These are phyloP conservation scores for Pisolithus thermaeus DNA, from an alignment of 1,284 basidiomycete species.

Conservation along the genomic window DNA sequence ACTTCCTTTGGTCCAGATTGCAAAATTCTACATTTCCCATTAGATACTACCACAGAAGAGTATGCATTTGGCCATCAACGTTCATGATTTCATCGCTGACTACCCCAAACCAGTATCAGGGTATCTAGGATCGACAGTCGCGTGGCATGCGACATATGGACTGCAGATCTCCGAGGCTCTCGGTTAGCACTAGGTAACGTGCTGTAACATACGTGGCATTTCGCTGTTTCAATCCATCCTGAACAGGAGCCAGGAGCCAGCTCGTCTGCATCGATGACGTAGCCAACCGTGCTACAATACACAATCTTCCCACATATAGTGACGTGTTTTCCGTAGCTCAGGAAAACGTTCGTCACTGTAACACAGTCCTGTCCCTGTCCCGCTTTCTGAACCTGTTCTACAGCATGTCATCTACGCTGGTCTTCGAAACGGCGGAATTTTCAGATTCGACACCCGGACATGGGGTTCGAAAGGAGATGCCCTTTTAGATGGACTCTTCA, in stretches of 20 bases:
- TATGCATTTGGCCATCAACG: background rate
- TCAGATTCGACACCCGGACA: conserved; percentile 55
- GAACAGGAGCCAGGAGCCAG: conserved; percentile 40
- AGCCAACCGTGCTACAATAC: conserved; percentile 27
- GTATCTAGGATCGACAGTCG: conserved; percentile 14
- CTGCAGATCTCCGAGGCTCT: conserved; percentile 42
- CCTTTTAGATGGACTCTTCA: conserved; percentile 37
- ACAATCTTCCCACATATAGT: conserved; percentile 44
- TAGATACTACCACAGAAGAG: conserved; percentile 16
- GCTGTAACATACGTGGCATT: background rate
- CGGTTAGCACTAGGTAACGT: conserved; percentile 50
- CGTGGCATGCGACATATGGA: conserved; percentile 50
- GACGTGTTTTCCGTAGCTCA: conserved; percentile 58
- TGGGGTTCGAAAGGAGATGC: conserved; percentile 30
- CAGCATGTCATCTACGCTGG: conserved; percentile 57
- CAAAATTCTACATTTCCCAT: conserved; percentile 19
- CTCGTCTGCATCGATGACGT: conserved; percentile 51
- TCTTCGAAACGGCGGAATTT: conserved; percentile 53
- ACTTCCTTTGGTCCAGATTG: conserved; percentile 30
- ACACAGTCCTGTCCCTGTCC: background rate
- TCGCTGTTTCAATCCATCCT: conserved; percentile 1
- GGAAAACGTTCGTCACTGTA: conserved; percentile 34
- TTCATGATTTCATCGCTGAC: conserved; percentile 21
- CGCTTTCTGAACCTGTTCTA: background rate
- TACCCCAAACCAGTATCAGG: conserved; percentile 30